Percentiles rank a stretch among this genome's conserved stretches.
Evolutionary conservation across 148 eudicot genomes (phyloP).

Genomic region (Vaccinium vitisidaea): DNA sequence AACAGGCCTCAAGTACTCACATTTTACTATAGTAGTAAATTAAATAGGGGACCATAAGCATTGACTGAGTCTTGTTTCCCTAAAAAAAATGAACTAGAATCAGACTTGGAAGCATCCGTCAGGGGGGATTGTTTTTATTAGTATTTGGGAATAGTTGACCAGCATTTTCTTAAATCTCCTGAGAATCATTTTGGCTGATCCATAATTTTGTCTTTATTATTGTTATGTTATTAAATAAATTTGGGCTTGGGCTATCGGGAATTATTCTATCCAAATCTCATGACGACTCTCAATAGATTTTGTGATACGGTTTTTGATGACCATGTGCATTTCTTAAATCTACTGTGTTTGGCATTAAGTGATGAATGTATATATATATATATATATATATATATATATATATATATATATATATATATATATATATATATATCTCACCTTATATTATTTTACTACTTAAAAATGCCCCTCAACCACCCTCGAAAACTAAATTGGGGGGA

Average conservation of each 20-base stretch:
- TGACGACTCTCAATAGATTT: slow-evolving; percentile 17
- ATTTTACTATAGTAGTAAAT: too few relatives aligned
- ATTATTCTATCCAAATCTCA: background rate
- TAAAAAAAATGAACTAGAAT: background rate
- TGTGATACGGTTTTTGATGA: slow-evolving; percentile 14
- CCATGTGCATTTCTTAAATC: slow-evolving; percentile 24
- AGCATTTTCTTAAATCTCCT: background rate
- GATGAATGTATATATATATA: too few relatives aligned
- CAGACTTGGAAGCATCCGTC: background rate
- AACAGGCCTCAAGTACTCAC: too few relatives aligned
- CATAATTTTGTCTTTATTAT: slow-evolving; percentile 1
- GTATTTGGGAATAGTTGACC: background rate
- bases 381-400: too few relatives aligned
- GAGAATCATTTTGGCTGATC: slow-evolving; percentile 3
- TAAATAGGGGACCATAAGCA: too few relatives aligned
- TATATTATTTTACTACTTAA: background rate
- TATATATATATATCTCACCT: too few relatives aligned
- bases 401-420: too few relatives aligned
- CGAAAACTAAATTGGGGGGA: background rate
- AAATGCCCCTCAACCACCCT: slow-evolving; percentile 9
- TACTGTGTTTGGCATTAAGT: background rate
- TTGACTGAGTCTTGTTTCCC: background rate
- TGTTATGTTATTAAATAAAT: background rate
- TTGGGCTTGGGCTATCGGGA: background rate
- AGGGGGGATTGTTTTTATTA: background rate